Evolutionary conservation across 2,329 filamentous ascomycete species (phyloP).

Genomic region (Apiospora arundinis): DNA sequence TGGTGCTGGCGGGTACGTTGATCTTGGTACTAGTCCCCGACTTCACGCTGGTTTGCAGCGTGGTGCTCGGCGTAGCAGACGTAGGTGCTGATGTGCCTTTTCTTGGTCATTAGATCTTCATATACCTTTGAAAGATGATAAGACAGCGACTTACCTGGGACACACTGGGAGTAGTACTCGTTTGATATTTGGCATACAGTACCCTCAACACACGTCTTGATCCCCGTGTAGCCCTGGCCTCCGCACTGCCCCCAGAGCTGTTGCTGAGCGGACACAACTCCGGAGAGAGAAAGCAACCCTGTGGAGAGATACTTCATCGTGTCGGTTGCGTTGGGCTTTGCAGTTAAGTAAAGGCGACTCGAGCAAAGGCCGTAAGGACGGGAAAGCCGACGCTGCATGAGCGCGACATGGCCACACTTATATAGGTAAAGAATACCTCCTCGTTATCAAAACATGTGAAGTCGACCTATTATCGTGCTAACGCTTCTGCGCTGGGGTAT

Average conservation of each 20-base stretch:
- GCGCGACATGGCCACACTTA: background rate
- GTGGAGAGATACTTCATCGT: slow-evolving; percentile 34
- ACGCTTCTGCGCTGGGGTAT: background rate
- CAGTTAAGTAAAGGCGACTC: background rate
- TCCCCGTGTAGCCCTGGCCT: slow-evolving; percentile 40
- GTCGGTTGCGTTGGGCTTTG: background rate
- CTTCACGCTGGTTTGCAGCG: slow-evolving; percentile 23
- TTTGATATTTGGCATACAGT: slow-evolving; percentile 40
- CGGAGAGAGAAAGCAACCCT: slow-evolving; percentile 31
- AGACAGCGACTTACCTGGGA: slow-evolving; percentile 33
- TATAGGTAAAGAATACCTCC: background rate
- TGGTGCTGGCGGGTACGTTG: slow-evolving; percentile 25
- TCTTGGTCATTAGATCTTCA: background rate
- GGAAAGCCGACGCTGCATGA: background rate
- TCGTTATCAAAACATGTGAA: background rate
- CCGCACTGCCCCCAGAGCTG: slow-evolving; percentile 44
- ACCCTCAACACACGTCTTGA: slow-evolving; percentile 39
- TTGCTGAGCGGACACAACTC: slow-evolving; percentile 32
- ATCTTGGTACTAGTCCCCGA: slow-evolving; percentile 25
- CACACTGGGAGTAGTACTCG: slow-evolving; percentile 45
- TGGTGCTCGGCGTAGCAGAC: slow-evolving; percentile 13
- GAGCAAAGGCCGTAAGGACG: background rate
- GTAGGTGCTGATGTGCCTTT: slow-evolving; percentile 23
- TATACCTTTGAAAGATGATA: background rate
- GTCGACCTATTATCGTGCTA: background rate